A percentile compares a stretch with the other conserved stretches of the same genome.
Evolutionary conservation across 2,329 filamentous ascomycete species (phyloP).

Genomic region (Fusarium sp.): DNA sequence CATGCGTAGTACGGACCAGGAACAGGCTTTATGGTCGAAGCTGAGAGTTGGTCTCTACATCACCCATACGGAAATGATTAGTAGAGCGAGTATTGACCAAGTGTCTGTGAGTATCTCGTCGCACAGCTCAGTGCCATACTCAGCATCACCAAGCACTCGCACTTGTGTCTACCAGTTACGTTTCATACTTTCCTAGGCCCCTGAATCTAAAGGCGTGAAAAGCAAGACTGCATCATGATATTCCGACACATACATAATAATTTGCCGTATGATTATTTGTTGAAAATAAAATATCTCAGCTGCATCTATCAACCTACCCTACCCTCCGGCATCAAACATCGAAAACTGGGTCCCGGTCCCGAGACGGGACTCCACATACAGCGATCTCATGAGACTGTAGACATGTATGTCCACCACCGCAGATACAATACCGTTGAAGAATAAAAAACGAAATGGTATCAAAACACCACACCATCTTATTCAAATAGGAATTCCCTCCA

Average conservation of each 20-base stretch:
- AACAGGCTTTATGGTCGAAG: conserved; percentile 13
- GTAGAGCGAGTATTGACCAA: not conserved
- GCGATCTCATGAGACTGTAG: not conserved
- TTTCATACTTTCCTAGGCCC: not conserved
- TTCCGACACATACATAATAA: not conserved
- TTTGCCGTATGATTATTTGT: too few relatives aligned
- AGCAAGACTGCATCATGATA: not conserved
- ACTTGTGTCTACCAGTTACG: not conserved
- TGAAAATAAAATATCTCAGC: not conserved
- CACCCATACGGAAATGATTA: not conserved
- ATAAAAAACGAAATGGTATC: conserved; percentile 6
- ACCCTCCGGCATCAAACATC: conserved; percentile 19
- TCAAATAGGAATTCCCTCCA: conserved; percentile 15
- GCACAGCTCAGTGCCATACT: not conserved
- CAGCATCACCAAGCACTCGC: too few relatives aligned
- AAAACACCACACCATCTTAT: conserved; percentile 23
- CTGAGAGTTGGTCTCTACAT: not conserved
- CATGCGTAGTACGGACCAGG: conserved; percentile 7
- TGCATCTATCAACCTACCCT: conserved; percentile 10
- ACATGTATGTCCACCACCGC: not conserved
- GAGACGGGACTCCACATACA: conserved; percentile 21
- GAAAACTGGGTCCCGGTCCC: conserved; percentile 38
- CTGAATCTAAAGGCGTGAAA: not conserved
- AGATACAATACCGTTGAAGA: conserved; percentile 16
- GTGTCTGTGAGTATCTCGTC: not conserved